Evolutionary conservation across 345 rosid genomes (phyloP), one percentile per base, ranked within the genome.

Genomic region (Murraya koenigii): DNA sequence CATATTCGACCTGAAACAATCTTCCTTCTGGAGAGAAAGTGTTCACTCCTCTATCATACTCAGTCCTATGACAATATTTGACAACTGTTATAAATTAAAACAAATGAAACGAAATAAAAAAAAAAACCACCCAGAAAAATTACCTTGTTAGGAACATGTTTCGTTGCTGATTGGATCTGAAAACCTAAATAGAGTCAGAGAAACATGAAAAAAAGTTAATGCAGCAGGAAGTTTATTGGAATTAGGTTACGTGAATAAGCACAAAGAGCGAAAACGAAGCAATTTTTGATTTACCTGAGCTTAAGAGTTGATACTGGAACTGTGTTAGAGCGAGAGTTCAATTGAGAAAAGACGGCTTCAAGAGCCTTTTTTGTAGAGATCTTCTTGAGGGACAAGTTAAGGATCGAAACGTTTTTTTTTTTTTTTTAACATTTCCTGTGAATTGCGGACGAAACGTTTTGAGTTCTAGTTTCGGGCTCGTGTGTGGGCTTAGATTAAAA

Each of bases 11-110:
- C 80, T 96, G 99, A 84, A 96, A 94, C 64, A 96, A 82, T 79
- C 99, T 81, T 19, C 99, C 99, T 84, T 96, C 98, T 0, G 99
- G 98, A 77, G 99, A 96, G 81, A 96, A 96, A 66, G 99, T 96
- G 90, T 96, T 96, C 49, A 96, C 99, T 78, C 99, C 98, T 85
- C 99, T 88, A 77, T 96, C 99, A 82, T 96, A 96, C 95, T 96
- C 99, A 19, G 97, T 96, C 92, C 99, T 96, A 79, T 14, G 49
- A 44, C 49, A 20, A 80, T 36, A 44, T 1, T 59, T n/a, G 20
- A 67, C 25, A 39, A 44, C 10, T 28, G 20, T 52, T 61, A 26
- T 41, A 2, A 8, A 66, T 52, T 5, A 26, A 60, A 41, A 68
- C 30, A 67, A 8, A 44, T 69, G 7, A 20, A 5, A 20, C 33